Percentiles rank a stretch among this genome's conserved stretches.
Conservation (phyloP, 2,329 filamentous ascomycete genomes). For the Hypoxylon sp. region DNA sequence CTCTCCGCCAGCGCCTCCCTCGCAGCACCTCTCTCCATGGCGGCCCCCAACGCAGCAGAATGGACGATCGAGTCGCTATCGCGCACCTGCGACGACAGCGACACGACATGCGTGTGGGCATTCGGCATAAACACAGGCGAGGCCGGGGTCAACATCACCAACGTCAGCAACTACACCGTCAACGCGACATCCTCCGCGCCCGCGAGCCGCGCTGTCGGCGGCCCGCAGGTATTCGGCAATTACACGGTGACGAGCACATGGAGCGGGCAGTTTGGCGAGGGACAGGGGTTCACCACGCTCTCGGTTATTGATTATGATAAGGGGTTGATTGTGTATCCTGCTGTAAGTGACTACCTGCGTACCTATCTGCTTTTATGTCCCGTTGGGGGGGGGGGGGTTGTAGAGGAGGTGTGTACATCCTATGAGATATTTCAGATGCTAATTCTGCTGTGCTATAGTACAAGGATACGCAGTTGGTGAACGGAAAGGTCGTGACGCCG, state of each 20-base stretch:
- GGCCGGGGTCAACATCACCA: conserved; percentile 48
- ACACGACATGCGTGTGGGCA: conserved; percentile 58
- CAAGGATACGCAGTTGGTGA: conserved; percentile 62
- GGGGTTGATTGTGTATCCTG: conserved; percentile 64
- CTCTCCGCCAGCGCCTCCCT: conserved; percentile 41
- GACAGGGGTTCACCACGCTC: conserved; percentile 67
- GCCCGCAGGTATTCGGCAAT: conserved; percentile 58
- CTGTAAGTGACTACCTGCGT: conserved; percentile 40
- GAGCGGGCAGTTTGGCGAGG: conserved; percentile 68
- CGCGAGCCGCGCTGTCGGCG: conserved; percentile 56
- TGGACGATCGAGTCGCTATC: conserved; percentile 59
- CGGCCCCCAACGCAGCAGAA: conserved; percentile 45
- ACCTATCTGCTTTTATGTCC: not conserved
- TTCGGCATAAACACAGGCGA: conserved; percentile 57
- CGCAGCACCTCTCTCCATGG: conserved; percentile 44
- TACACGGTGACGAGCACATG: conserved; percentile 68
- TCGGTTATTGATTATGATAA: conserved; percentile 62
- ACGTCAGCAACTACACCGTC: conserved; percentile 59
- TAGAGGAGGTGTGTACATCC: too few relatives aligned
- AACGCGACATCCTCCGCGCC: conserved; percentile 46
- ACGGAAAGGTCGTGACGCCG: conserved; percentile 62
- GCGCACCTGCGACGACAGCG: conserved; percentile 55
- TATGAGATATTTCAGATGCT: not conserved
- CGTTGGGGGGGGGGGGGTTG: too few relatives aligned
- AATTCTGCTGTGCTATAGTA: conserved; percentile 53